Percentiles rank a stretch among this genome's conserved stretches.
phyloP scores from a whole-genome alignment of 441 rosid genomes.

The Raphanus hybrid region DNA sequence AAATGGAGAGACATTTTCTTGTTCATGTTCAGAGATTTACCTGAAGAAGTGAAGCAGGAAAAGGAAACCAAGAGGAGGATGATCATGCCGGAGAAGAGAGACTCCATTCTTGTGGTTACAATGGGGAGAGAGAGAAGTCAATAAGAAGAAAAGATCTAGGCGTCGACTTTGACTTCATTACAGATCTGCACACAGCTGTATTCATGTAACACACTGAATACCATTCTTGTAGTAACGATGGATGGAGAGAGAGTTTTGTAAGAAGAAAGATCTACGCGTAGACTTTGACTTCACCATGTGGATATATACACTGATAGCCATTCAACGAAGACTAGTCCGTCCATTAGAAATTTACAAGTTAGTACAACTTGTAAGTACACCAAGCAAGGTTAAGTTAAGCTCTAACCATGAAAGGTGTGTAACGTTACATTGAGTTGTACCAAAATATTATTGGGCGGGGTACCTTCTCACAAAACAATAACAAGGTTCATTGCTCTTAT shows the following conservation, averaged over 20 bases:
- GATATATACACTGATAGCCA: too few relatives aligned
- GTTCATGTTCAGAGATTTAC: conserved; percentile 43
- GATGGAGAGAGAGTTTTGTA: not conserved
- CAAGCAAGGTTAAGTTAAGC: too few relatives aligned
- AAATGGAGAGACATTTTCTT: not conserved
- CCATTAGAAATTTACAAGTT: too few relatives aligned
- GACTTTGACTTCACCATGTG: not conserved
- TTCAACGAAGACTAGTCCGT: too few relatives aligned
- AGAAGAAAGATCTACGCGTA: not conserved
- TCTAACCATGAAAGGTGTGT: too few relatives aligned
- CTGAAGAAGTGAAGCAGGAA: conserved; percentile 63
- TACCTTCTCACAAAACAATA: too few relatives aligned
- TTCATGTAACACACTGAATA: conserved; percentile 2
- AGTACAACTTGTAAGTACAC: too few relatives aligned
- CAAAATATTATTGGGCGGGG: too few relatives aligned
- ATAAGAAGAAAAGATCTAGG: conserved; percentile 17
- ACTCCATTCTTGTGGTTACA: conserved; percentile 48
- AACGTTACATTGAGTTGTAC: too few relatives aligned
- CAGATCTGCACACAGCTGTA: not conserved
- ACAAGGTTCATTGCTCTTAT: too few relatives aligned
- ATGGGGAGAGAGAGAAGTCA: conserved; percentile 9
- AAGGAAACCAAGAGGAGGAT: conserved; percentile 60
- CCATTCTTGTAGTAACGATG: not conserved
- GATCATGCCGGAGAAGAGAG: conserved; percentile 35
- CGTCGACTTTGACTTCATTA: conserved; percentile 8